These are phyloP conservation scores for Vigna trinervia DNA, from an alignment of 306 rosid genomes.

Conservation along the genomic window DNA sequence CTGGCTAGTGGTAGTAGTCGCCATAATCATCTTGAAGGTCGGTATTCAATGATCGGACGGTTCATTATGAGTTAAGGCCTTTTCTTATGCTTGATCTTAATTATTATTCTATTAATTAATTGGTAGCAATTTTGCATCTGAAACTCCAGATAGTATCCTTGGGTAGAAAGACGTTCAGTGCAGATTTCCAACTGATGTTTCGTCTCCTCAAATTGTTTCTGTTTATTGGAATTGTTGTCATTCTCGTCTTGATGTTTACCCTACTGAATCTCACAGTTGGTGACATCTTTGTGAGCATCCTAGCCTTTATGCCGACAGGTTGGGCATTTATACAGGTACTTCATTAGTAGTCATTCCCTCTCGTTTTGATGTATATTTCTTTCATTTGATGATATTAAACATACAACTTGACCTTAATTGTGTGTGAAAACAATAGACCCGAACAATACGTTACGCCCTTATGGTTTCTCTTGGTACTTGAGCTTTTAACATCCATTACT, in stretches of 20 bases:
- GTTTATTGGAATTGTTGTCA: constrained; percentile 66
- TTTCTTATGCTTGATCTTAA: constrained; percentile 25
- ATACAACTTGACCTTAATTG: constrained; percentile 5
- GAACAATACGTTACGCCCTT: constrained; percentile 8
- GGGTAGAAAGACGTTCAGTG: constrained; percentile 94
- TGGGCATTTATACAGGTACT: constrained; percentile 93
- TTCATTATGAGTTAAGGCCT: constrained; percentile 30
- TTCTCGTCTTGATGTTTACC: constrained; percentile 64
- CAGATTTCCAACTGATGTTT: constrained; percentile 98
- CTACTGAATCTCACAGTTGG: constrained; percentile 70
- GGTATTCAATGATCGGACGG: constrained; percentile 36
- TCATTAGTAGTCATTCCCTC: constrained; percentile 16
- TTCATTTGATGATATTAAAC: neutral
- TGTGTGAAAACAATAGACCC: neutral
- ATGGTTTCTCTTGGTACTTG: constrained; percentile 26
- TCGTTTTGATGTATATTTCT: constrained; percentile 28
- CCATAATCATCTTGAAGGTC: constrained; percentile 83
- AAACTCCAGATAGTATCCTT: constrained; percentile 81
- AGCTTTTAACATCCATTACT: neutral
- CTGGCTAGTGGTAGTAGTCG: constrained; percentile 89
- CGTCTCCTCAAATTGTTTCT: constrained; percentile 81
- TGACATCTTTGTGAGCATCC: constrained; percentile 80
- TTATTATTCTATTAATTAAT: constrained; percentile 38
- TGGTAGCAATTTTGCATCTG: constrained; percentile 38
- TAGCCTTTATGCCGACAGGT: constrained; percentile 92